Evolutionary conservation across 2,329 filamentous ascomycete species (phyloP), one percentile per base, ranked within the genome.

Genomic region (Fusarium sp.): DNA sequence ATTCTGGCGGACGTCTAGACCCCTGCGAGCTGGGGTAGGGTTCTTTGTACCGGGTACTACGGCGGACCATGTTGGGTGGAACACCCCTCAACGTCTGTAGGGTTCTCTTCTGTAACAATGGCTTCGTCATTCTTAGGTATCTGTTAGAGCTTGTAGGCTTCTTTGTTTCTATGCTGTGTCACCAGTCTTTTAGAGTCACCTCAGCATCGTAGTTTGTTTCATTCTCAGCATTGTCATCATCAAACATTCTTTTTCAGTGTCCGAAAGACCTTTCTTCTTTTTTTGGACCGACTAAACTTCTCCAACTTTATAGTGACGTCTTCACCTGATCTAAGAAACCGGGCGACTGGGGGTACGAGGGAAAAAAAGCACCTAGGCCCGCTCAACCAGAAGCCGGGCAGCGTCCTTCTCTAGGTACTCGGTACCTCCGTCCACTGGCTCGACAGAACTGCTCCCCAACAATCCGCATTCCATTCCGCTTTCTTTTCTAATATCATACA

Each of bases 401-500:
- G 45, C 49, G 33, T 52, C 40, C 44, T 26, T 44, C 67, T 53
- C 62, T 30, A 51, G 16, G 47, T 69, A 69, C 62, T 53, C 26
- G 53, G 67, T 69, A 69, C 67, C 26, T 69, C 62, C 16, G 28
- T 55, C 49, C 33, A 49, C 37, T 40, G 36, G 41, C 60, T 67
- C 56, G 49, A 53, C 52, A 49, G 46, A 49, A 44, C 44, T 62
- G 49, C 52, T 58, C 59, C 52, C 55, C 66, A 69, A 69, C 67
- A 69, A 60, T 70, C 68, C 62, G 49, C 67, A 67, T 69, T 65
- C 59, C 62, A 65, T 59, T 47, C 53, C 57, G 30, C 18, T 51
- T 51, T 70, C 53, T 57, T 58, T 47, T 52, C 42, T 59, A 55
- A 23, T 61, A n/a, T 33, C 56, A 42, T 44, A 37, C 33, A 49